Conservation (phyloP, 108 stramenopile species). For the Cyclotella atomus region DNA sequence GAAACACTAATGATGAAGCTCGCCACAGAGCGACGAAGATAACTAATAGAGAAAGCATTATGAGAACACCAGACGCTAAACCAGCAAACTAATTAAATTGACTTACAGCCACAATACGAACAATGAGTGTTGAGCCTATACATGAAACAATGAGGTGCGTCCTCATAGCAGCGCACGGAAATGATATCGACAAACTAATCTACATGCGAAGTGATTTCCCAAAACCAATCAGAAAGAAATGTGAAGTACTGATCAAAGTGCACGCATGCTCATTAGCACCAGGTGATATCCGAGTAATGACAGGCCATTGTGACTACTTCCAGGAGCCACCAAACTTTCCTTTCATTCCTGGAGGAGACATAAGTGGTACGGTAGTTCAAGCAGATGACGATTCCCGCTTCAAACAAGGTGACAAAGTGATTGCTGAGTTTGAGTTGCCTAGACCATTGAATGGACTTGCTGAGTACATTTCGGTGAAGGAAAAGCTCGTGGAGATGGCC, state of each 20-base stretch:
- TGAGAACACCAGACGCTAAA: too few relatives aligned
- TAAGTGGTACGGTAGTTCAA: slow-evolving; percentile 59
- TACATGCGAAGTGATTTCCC: slow-evolving; percentile 21
- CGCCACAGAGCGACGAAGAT: too few relatives aligned
- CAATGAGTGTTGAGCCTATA: slow-evolving; percentile 16
- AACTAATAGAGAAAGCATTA: too few relatives aligned
- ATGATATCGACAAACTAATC: slow-evolving; percentile 29
- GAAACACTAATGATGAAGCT: too few relatives aligned
- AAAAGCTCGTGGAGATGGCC: slow-evolving; percentile 27
- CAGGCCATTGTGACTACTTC: slow-evolving; percentile 44
- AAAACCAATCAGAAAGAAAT: slow-evolving; percentile 25
- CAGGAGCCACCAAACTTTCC: slow-evolving; percentile 42
- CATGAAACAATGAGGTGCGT: slow-evolving; percentile 30
- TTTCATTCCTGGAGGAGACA: slow-evolving; percentile 62
- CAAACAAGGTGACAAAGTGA: slow-evolving; percentile 43
- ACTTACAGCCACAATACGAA: too few relatives aligned
- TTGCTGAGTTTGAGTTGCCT: slow-evolving; percentile 47
- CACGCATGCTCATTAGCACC: slow-evolving; percentile 55
- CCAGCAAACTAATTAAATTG: too few relatives aligned
- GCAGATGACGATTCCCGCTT: slow-evolving; percentile 40
- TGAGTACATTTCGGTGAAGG: slow-evolving; percentile 45
- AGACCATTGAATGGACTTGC: slow-evolving; percentile 56
- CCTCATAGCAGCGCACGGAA: slow-evolving; percentile 10
- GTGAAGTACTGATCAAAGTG: slow-evolving; percentile 48
- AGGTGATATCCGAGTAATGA: slow-evolving; percentile 54